These are phyloP conservation scores for Malassezia restricta DNA, from an alignment of 1,284 basidiomycete genomes.

Conservation along the genomic window DNA sequence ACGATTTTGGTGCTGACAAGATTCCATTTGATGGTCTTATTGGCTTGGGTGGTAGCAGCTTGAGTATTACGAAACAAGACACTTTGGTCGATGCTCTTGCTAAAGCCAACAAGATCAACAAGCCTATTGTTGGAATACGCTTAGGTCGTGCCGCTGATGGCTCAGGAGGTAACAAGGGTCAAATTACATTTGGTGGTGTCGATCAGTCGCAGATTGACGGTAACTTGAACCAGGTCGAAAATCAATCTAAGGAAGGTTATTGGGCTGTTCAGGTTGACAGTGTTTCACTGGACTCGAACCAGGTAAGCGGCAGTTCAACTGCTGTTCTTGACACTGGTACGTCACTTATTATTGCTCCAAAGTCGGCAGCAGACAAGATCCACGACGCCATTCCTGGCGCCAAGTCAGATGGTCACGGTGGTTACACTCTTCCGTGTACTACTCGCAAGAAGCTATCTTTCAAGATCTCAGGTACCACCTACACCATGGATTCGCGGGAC, in stretches of 20 bases:
- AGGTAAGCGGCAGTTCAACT: conserved; percentile 52
- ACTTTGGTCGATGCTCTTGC: conserved; percentile 68
- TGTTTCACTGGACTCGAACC: conserved; percentile 54
- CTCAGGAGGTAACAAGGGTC: conserved; percentile 59
- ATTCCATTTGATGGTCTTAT: conserved; percentile 66
- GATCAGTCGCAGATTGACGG: conserved; percentile 54
- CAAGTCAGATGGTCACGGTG: conserved; percentile 48
- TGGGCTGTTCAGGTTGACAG: conserved; percentile 61
- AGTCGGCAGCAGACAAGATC: conserved; percentile 51
- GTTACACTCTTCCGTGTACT: conserved; percentile 67
- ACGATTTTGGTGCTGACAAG: conserved; percentile 51
- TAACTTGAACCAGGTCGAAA: conserved; percentile 35
- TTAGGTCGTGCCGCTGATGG: conserved; percentile 57
- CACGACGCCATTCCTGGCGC: conserved; percentile 56
- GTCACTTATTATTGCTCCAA: conserved; percentile 47
- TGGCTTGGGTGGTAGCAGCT: conserved; percentile 52
- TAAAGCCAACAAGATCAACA: conserved; percentile 53
- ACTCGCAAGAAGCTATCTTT: conserved; percentile 57
- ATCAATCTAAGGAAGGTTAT: conserved; percentile 52
- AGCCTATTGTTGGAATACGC: conserved; percentile 67
- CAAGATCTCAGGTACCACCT: conserved; percentile 54
- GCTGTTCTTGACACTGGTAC: conserved; percentile 47
- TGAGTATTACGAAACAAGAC: conserved; percentile 55
- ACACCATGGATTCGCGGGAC: conserved; percentile 52
- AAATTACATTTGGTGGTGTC: conserved; percentile 65